Evolutionary conservation across 192 early-diverging fungal genomes (phyloP), one percentile per base, ranked within the genome.

Genomic region (Rhizophagus prolifer): DNA sequence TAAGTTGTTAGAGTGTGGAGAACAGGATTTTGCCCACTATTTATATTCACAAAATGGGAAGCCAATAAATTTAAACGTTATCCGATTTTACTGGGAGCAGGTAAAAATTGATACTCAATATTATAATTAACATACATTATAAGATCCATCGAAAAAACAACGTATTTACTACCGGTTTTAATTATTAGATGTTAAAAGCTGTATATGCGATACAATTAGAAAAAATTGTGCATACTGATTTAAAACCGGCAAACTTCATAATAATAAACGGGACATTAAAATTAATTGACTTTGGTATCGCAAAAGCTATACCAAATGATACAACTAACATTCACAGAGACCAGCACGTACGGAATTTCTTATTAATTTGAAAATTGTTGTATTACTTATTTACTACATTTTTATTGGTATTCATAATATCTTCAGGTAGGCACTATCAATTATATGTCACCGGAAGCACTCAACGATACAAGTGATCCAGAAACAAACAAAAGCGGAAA

Each of bases 271-370:
- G 94, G 3, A 77, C 87, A 16, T 80, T 99, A 14, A 99, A 98
- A 77, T 82, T 99, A 70, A 98, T 98, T 65, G 97, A 99, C 80
- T 99, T 99, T 88, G 97, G 97, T 16, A 98, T 98, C 79, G 94
- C 97, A n/a, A 98, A 96, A 74, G 82, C 91, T 0, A 96, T 97
- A 50, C 88, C 93, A 9, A 95, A 95, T 81, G 94, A 96, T 79
- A 98, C 96, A 0, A 97, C 96, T 23, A 97, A 97, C 77, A 92
- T 98, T 63, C 91, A 95, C 58, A 81, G 95, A 16, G 95, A 97
- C 65, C 85, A 89, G 68, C 94, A 95, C 74, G 88, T 87, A 69
- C 54, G 76, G 7, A 30, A 72, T 31, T 54, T 38, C 36, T 21
- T 41, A n/a, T 25, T 38, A n/a, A 3, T 14, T 3, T 34, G 4